Conservation (phyloP, 257 asterid species). For the Ligustrum vulgare region DNA sequence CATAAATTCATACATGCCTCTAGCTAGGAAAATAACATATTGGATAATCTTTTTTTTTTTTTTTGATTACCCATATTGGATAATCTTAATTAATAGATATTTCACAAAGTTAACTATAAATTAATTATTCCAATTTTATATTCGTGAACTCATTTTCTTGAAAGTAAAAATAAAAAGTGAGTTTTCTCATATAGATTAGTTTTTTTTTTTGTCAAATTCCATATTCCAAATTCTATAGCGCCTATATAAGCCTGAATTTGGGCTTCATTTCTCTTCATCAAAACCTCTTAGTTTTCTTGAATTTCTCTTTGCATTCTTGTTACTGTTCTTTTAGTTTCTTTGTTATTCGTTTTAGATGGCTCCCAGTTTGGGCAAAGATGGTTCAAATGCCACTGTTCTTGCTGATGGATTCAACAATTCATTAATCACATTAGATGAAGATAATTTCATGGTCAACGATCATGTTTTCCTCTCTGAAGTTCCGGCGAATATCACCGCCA, state of each 20-base stretch:
- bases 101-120: conserved; percentile 24
- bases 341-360: conserved; percentile 44
- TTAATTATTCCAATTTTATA: conserved; percentile 13
- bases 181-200: not conserved
- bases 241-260: conserved; percentile 32
- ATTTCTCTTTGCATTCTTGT: not conserved
- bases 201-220: conserved; percentile 10
- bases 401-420: conserved; percentile 46
- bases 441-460: conserved; percentile 60
- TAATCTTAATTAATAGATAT: conserved; percentile 26
- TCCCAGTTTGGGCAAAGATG: conserved; percentile 53
- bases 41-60: conserved; percentile 40
- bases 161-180: too few species aligned
- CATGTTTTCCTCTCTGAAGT: conserved; percentile 63
- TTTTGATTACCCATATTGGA: too few species aligned
- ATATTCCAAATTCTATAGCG: conserved; percentile 24
- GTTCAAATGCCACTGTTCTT: conserved; percentile 37
- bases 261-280: conserved; percentile 24
- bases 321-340: too few species aligned
- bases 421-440: conserved; percentile 41
- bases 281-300: conserved; percentile 1
- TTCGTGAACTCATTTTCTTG: not conserved
- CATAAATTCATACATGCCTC: too few species aligned
- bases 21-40: conserved; percentile 21
- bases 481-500: conserved; percentile 59